Percentiles rank a stretch among this genome's conserved stretches.
Evolutionary conservation across 495 filamentous ascomycete species (phyloP).

Genomic region (Cercophora scortea): DNA sequence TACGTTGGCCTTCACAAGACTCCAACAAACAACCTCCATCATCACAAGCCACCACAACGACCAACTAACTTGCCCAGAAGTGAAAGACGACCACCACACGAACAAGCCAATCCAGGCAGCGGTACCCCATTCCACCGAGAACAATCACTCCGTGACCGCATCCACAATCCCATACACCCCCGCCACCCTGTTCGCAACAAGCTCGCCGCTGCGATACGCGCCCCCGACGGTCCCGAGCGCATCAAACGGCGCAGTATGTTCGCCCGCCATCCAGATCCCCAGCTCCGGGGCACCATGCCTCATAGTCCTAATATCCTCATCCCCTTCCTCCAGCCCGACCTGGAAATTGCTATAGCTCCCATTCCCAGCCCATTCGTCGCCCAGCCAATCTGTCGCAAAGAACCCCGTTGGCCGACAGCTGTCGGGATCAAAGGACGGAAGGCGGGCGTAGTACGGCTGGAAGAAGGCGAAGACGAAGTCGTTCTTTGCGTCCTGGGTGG

Average conservation of each 20-base stretch:
- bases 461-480: slow-evolving; percentile 53
- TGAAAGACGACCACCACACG: too few species aligned
- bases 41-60: too few species aligned
- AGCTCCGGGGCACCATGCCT: slow-evolving; percentile 60
- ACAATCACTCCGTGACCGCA: neutral
- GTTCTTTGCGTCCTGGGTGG: slow-evolving; percentile 27
- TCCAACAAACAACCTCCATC: too few species aligned
- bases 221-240: slow-evolving; percentile 82
- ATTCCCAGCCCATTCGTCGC: slow-evolving; percentile 75
- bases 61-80: too few species aligned
- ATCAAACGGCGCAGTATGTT: slow-evolving; percentile 89
- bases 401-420: slow-evolving; percentile 56
- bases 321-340: slow-evolving; percentile 62
- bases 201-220: slow-evolving; percentile 88
- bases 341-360: slow-evolving; percentile 93
- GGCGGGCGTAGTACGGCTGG: slow-evolving; percentile 65
- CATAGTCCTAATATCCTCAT: slow-evolving; percentile 66
- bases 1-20: too few species aligned
- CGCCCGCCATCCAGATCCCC: slow-evolving; percentile 84
- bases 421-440: slow-evolving; percentile 53
- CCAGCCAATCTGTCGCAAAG: slow-evolving; percentile 71
- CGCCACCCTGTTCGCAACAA: slow-evolving; percentile 57
- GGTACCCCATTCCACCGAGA: neutral
- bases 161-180: slow-evolving; percentile 19
- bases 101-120: too few species aligned